Evolutionary conservation across 257 asterid genomes (phyloP), one percentile per base, ranked within the genome.

Genomic region (Parsonsia alboflavescens): DNA sequence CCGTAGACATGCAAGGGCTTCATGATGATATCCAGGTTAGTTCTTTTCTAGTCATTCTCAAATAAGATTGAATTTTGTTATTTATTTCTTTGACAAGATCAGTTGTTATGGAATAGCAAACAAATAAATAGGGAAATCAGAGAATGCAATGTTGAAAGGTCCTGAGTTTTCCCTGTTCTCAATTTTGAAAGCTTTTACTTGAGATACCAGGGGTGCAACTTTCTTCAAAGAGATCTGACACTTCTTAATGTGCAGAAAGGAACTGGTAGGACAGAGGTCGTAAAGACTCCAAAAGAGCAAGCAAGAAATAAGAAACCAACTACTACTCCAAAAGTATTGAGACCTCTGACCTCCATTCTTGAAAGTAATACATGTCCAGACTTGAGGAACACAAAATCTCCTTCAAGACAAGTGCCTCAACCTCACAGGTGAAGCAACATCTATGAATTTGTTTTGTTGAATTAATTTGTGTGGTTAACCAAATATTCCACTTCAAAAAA

Each of bases 381-480:
- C 68, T 69, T 84, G 80, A 85, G 85, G 78, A 84, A 74, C 81
- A 76, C 64, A 62, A 81, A 66, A 63, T 84, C 88, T 59, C 80
- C 92, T 65, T 72, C 70, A 76, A 82, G 68, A 73, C 80, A 65
- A 7, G 22, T 78, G 10, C 70, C 50, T 33, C 80, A 77, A 86
- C 84, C 82, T 81, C 88, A 77, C 77, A 86, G 90, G 96, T 89
- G 80, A 85, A 86, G 74, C n/a, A 61, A 45, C 41, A 44, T 13
- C 21, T 0, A n/a, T 44, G 7, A 3, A 6, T 28, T 5, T 61
- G 7, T 45, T 54, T 9, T 61, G 7, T 45, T 54, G 7, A 57
- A 53, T 28, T 42, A 16, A 57, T 21, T 24, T 74, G 9, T 36
- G 39, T 74, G 49, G 24, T 12, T 22, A 19, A 44, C 19, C 30